These are phyloP conservation scores for Colletotrichum horii DNA, from an alignment of 2,329 filamentous ascomycete species.

Conservation along the genomic window DNA sequence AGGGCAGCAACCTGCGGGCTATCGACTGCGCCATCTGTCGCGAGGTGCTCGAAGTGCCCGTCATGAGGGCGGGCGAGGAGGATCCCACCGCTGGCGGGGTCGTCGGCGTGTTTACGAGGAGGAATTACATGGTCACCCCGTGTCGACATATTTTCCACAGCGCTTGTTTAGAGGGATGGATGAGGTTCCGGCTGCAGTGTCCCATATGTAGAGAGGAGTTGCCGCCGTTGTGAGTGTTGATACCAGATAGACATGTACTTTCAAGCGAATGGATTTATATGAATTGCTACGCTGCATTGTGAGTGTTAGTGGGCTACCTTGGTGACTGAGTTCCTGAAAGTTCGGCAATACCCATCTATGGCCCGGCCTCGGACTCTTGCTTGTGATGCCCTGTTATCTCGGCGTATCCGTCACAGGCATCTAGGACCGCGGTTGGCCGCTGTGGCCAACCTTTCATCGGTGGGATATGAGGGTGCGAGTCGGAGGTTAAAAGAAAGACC, in stretches of 20 bases:
- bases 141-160: conserved; percentile 97
- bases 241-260: neutral
- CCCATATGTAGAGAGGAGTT: conserved; percentile 92
- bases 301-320: neutral
- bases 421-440: neutral
- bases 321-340: neutral
- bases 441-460: neutral
- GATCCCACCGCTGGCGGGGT: conserved; percentile 56
- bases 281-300: neutral
- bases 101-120: conserved; percentile 75
- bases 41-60: conserved; percentile 87
- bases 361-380: neutral
- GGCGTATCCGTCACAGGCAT: neutral
- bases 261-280: neutral
- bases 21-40: conserved; percentile 97
- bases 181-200: conserved; percentile 90
- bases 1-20: conserved; percentile 41
- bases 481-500: neutral
- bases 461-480: neutral
- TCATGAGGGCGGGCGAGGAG: conserved; percentile 66
- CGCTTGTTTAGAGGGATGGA: conserved; percentile 91
- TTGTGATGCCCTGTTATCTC: neutral
- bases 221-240: conserved; percentile 72
- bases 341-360: neutral
- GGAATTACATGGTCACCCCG: conserved; percentile 95